Percentiles rank a stretch among this genome's conserved stretches.
phyloP scores from a whole-genome alignment of 768 basidiomycete genomes.

The Lactarius evosmus region DNA sequence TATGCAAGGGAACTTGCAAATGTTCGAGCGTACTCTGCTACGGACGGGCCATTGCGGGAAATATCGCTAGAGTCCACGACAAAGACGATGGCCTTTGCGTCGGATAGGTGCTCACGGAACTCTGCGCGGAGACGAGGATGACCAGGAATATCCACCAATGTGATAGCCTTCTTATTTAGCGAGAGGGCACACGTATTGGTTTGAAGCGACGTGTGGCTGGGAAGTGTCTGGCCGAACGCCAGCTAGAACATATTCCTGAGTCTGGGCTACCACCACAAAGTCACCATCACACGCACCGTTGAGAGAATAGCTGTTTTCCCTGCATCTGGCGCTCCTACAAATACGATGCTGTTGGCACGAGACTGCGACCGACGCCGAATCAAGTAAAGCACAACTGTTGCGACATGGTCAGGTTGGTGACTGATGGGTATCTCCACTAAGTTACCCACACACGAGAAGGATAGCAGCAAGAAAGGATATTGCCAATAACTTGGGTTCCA shows the following conservation, averaged over 20 bases:
- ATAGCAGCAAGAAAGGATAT: conserved; percentile 13
- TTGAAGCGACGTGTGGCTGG: conserved; percentile 77
- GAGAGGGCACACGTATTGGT: conserved; percentile 53
- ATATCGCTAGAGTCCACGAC: conserved; percentile 78
- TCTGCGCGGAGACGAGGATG: conserved; percentile 78
- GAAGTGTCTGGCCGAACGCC: conserved; percentile 57
- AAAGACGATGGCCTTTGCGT: conserved; percentile 67
- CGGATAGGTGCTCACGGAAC: conserved; percentile 59
- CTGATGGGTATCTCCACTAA: background rate
- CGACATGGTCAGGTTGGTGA: conserved; percentile 25
- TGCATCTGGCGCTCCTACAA: conserved; percentile 72
- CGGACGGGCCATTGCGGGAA: conserved; percentile 67
- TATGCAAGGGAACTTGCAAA: conserved; percentile 7
- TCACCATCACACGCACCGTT: conserved; percentile 44
- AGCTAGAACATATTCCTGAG: conserved; percentile 44
- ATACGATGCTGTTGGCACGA: conserved; percentile 59
- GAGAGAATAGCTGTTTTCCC: conserved; percentile 81
- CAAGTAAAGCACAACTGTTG: conserved; percentile 46
- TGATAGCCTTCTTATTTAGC: conserved; percentile 46
- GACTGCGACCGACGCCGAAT: conserved; percentile 42
- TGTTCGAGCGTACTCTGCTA: conserved; percentile 67
- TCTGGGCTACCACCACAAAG: background rate
- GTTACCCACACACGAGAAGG: conserved; percentile 7
- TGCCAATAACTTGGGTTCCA: conserved; percentile 6
- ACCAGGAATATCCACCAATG: conserved; percentile 76